Evolutionary conservation across 345 rosid species (phyloP).

Genomic region (Gossypium arboreum): DNA sequence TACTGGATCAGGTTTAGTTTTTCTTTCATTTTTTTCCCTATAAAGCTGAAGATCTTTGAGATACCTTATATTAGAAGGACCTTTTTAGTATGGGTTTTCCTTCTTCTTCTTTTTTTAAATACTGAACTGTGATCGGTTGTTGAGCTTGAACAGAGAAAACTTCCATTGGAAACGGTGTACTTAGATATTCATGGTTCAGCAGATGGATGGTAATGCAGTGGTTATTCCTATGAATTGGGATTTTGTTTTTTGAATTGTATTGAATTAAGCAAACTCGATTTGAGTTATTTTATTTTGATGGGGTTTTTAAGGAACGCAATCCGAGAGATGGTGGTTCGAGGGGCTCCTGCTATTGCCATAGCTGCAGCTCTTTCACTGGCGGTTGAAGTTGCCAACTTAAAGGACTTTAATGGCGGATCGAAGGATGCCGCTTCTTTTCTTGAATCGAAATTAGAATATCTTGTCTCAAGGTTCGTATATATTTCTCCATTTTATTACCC

Average conservation of each 20-base stretch:
- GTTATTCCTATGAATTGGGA: not conserved
- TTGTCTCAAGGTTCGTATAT: conserved; percentile 57
- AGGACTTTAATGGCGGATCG: conserved; percentile 48
- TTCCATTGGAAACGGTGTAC: conserved; percentile 68
- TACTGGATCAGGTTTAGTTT: conserved; percentile 56
- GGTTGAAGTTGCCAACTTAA: conserved; percentile 64
- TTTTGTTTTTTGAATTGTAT: not conserved
- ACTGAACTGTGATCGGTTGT: not conserved
- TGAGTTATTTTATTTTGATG: not conserved
- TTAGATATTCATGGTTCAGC: conserved; percentile 53
- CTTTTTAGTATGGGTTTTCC: not conserved
- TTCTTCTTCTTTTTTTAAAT: not conserved
- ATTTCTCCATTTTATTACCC: not conserved
- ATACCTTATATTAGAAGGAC: not conserved
- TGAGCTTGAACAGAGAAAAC: conserved; percentile 58
- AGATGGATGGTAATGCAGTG: conserved; percentile 70
- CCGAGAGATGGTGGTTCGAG: conserved; percentile 94
- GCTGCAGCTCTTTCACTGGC: conserved; percentile 92
- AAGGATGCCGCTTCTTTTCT: conserved; percentile 56
- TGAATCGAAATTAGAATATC: conserved; percentile 57
- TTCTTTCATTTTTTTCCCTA: not conserved
- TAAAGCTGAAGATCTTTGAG: not conserved
- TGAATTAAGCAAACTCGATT: not conserved
- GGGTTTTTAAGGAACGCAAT: conserved; percentile 58
- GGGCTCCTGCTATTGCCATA: conserved; percentile 97